A percentile compares a stretch with the other conserved stretches of the same genome.
Evolutionary conservation across 257 asterid genomes (phyloP).

Genomic region (Solanum peruvianum): DNA sequence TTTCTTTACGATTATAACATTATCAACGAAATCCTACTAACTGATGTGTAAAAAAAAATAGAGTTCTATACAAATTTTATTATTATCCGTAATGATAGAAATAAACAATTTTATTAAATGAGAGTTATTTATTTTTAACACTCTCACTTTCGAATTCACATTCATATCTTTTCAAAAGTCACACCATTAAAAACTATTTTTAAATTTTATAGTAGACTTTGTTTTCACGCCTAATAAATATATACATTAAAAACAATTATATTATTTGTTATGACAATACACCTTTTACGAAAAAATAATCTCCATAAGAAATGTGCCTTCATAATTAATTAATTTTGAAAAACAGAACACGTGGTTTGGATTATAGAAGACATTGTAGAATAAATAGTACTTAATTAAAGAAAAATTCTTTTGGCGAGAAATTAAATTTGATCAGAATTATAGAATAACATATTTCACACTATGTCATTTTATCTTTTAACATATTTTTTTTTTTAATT

Average conservation of each 20-base stretch:
- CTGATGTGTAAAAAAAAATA: no score
- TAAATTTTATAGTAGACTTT: neutral
- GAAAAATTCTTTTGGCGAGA: no score
- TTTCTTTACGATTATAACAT: no score
- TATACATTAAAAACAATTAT: neutral
- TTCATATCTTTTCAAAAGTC: neutral
- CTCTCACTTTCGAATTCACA: neutral
- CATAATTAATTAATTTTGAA: neutral
- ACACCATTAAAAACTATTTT: neutral
- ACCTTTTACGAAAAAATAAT: neutral
- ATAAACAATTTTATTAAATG: no score
- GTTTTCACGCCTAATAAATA: neutral
- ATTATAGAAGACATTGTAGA: neutral
- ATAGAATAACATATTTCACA: no score
- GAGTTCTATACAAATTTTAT: rapidly evolving
- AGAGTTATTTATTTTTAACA: no score
- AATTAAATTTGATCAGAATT: no score
- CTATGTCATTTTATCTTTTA: no score
- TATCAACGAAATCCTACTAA: rapidly evolving
- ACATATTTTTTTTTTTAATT: no score
- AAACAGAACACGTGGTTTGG: neutral
- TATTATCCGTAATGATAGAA: neutral
- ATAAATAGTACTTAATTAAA: neutral
- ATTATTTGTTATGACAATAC: neutral
- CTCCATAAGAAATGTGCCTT: neutral